Base-by-base conservation (phyloP, 2,329 filamentous ascomycete genomes). In the Hypomyces perniciosus region DNA sequence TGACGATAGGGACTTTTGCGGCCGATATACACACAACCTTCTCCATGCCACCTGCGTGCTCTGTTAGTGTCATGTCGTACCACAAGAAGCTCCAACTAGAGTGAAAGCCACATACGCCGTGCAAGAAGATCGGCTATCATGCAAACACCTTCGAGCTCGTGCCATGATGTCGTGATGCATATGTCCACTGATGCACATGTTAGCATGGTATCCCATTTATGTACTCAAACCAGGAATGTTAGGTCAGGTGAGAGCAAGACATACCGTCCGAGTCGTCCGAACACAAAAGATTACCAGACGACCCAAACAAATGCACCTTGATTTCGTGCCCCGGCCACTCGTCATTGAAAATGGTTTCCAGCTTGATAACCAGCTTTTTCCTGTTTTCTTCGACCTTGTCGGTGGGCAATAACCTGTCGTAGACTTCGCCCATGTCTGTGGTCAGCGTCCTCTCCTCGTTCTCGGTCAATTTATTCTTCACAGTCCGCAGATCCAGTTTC, bases 1-100 rank as follows among this genome's bases (percentile, higher is more conserved):
- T 97, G 60, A 99, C 93, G 63, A 99, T 99, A 4, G 93, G 92
- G 10, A 99, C 93, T 70, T 96, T 97, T 53, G 93, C 93, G 39
- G 87, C 88, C 29, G 90, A 90, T 47, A 97, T 90, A 66, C 93
- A 99, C 27, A 96, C 88, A 1, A 99, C 90, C 62, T 89, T 89
- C 68, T 97, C 81, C 93, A 99, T 99, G 37, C 92, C 92, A 73
- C 90, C 92, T 96, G 62, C 81, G 39, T 39, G 27, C 5, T 10
- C 30, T 54, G 66, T 75, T 64, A 78, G 70, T 33, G 28, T 46
- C 20, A 29, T 45, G 3, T 9, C 12, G 27, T 3, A 26, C 12
- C 30, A 26, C 12, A 29, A 5, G 10, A 27, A 8, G 6, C 27
- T 10, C 28, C 8, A 6, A 3, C 7, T 6, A 35, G 39, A 4